Evolutionary conservation across 1,284 basidiomycete genomes (phyloP), one percentile per base, ranked within the genome.

Genomic region (Volvariella surrecta): DNA sequence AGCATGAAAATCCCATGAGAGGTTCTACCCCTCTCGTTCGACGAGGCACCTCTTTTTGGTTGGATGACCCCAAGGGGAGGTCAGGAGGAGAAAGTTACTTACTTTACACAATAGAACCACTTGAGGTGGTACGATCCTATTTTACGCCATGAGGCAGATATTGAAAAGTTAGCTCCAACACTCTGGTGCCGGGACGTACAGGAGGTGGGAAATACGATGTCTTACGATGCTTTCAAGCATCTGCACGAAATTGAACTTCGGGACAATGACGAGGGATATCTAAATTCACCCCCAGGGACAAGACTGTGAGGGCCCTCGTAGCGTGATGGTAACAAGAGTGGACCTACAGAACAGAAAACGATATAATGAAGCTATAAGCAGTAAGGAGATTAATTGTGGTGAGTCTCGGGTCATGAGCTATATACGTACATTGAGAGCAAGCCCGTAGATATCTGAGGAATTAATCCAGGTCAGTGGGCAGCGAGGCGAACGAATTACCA

Each of bases 91-190:
- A 6, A 28, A 11, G 11, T 28, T n/a, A 30, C 50, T 15, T 52
- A 78, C 82, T 65, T 87, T 87, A 69, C 81, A 83, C 2, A 87
- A 62, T 7, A 82, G 59, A 8, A 87, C 74, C 1, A 82, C 62
- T 57, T 82, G 78, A 3, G 83, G 83, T 3, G 84, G 84, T 2
- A 86, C 83, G 11, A 82, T 59, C 48, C 82, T 85, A 48, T n/a
- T 40, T 32, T 28, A 24, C 4, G 16, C 32, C 28, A 22, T 15
- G 40, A 45, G 45, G 45, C 28, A 52, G 38, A 44, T 4, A 20
- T 7, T 18, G 28, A n/a, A 10, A 15, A 9, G 9, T 19, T 10
- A 16, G 18, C 20, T 45, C n/a, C n/a, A n/a, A n/a, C n/a, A n/a
- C n/a, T n/a, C n/a, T n/a, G n/a, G n/a, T n/a, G n/a, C n/a, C n/a